Base-by-base conservation (phyloP, 352 stramenopile genomes). In the Phytophthora sp. region DNA sequence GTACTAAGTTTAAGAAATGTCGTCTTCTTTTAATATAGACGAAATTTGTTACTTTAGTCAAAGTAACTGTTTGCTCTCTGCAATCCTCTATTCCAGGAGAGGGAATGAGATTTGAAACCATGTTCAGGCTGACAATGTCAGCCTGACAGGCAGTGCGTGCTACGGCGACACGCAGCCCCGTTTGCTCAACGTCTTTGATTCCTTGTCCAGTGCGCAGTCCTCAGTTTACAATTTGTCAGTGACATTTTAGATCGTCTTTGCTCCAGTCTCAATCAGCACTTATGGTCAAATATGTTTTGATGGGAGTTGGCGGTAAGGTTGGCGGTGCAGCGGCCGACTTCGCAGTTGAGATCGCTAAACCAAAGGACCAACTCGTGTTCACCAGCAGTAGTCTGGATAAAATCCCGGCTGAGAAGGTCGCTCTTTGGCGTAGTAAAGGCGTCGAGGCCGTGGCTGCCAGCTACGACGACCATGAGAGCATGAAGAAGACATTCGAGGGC, bases 231-330 rank as follows among this genome's bases (percentile, higher is more conserved):
- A n/a, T n/a, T n/a, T n/a, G n/a, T n/a, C n/a, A n/a, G n/a, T n/a
- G n/a, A n/a, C n/a, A n/a, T n/a, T n/a, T n/a, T n/a, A n/a, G n/a
- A n/a, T n/a, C n/a, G n/a, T n/a, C n/a, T n/a, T n/a, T n/a, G n/a
- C n/a, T n/a, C n/a, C n/a, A n/a, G n/a, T n/a, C n/a, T n/a, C n/a
- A n/a, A n/a, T n/a, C n/a, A n/a, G n/a, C n/a, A n/a, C n/a, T 4
- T 38, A 69, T 74, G 66, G 31, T 56, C 46, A 73, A 76, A 57
- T 73, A 58, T 27, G 63, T 73, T 39, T 44, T 76, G 1, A 76
- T 62, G 45, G 68, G 68, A 38, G 63, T 63, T 16, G 68, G 58
- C 5, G 63, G 68, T 8, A 70, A 64, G 27, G 33, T 76, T 23
- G 68, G 68, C 13, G 49, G 68, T 7, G 38, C 35, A 8, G 63